Percentiles rank a stretch among this genome's conserved stretches.
Evolutionary conservation across 176 grass and related monocot genomes (phyloP).

Genomic region (Aegilops longissima): DNA sequence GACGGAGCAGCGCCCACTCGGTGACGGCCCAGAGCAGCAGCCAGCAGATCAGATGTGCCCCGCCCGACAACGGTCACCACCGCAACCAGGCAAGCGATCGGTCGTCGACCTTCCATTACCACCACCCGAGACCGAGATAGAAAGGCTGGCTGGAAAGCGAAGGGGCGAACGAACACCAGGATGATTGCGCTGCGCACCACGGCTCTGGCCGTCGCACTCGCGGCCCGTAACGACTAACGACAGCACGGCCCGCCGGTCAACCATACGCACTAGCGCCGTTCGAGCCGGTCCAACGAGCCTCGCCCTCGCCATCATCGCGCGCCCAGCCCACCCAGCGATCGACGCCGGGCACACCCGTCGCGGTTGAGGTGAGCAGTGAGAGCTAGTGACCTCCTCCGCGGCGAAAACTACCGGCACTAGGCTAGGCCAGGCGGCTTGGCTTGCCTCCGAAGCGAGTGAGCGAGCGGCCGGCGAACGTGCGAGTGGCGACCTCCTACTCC

Average conservation of each 20-base stretch:
- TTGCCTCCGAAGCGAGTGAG: slow-evolving; percentile 30
- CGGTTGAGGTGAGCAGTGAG: background rate
- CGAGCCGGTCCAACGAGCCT: background rate
- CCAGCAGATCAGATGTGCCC: background rate
- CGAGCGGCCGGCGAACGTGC: background rate
- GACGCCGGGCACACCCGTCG: background rate
- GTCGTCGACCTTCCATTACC: background rate
- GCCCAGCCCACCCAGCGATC: background rate
- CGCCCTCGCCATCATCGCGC: background rate
- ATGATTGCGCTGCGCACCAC: background rate
- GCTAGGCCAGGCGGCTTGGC: background rate
- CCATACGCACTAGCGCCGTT: slow-evolving; percentile 11
- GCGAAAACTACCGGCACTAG: slow-evolving; percentile 7
- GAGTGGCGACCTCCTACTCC: background rate
- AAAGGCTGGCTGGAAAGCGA: slow-evolving; percentile 14
- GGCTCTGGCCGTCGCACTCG: background rate
- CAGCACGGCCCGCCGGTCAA: slow-evolving; percentile 13
- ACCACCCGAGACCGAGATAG: background rate
- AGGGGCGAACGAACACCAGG: background rate
- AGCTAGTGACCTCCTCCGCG: no score
- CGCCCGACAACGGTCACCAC: slow-evolving; percentile 14
- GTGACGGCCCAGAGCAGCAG: background rate
- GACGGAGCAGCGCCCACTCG: background rate
- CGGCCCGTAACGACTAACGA: background rate
- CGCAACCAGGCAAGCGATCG: background rate